Percentiles rank a stretch among this genome's conserved stretches.
phyloP scores from a whole-genome alignment of 768 basidiomycete species.

The Boletus reticuloceps region DNA sequence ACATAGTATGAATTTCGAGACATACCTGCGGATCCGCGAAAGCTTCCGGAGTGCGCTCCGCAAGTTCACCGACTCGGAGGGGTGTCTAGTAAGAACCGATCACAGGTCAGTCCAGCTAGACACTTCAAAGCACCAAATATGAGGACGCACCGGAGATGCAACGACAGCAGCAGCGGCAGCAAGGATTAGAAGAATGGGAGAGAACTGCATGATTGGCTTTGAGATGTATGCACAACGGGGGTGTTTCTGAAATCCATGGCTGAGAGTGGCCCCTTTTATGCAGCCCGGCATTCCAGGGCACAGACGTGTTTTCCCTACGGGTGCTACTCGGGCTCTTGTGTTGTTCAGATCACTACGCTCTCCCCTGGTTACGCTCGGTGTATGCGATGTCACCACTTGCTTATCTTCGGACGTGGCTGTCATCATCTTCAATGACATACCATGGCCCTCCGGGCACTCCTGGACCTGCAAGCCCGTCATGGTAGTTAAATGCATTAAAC shows the following conservation, averaged over 20 bases:
- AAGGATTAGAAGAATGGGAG: not conserved
- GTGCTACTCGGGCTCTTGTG: too few species aligned
- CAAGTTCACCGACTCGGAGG: not conserved
- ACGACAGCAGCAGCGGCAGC: not conserved
- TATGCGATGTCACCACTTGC: too few species aligned
- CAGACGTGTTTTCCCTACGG: too few species aligned
- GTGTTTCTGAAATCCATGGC: not conserved
- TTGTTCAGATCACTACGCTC: too few species aligned
- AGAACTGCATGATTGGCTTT: not conserved
- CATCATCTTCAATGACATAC: too few species aligned
- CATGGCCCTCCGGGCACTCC: too few species aligned
- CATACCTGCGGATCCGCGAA: not conserved
- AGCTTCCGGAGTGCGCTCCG: not conserved
- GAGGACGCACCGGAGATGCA: not conserved
- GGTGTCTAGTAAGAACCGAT: not conserved
- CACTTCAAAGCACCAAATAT: not conserved
- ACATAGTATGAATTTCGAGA: not conserved
- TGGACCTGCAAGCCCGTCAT: too few species aligned
- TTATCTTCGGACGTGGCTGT: too few species aligned
- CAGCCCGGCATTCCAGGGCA: too few species aligned
- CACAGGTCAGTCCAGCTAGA: not conserved
- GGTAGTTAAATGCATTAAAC: too few species aligned
- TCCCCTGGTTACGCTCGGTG: too few species aligned
- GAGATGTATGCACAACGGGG: not conserved
- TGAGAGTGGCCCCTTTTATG: not conserved